Conservation (phyloP, 2,329 filamentous ascomycete genomes). For the Trematosphaeria pertusa region DNA sequence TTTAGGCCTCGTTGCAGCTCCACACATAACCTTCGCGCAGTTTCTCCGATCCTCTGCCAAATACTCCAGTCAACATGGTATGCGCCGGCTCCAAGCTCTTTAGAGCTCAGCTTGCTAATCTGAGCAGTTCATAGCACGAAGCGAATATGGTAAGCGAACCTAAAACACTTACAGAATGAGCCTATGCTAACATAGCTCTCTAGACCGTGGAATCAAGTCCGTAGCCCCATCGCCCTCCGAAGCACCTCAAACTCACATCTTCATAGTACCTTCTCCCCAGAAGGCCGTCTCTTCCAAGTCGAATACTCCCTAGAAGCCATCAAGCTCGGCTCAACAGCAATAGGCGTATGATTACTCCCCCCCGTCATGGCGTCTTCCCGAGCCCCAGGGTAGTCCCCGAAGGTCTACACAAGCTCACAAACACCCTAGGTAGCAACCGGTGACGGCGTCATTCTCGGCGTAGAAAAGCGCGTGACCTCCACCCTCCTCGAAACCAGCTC, state of each 20-base stretch:
- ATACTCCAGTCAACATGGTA: conserved; percentile 40
- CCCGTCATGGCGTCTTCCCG: background rate
- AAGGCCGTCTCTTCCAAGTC: conserved; percentile 99
- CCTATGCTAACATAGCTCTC: conserved; percentile 26
- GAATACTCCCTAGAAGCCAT: conserved; percentile 99
- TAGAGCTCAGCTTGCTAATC: conserved; percentile 41
- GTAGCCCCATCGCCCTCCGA: conserved; percentile 42
- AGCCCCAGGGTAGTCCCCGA: background rate
- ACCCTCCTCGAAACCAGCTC: conserved; percentile 96
- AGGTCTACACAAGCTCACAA: conserved; percentile 19
- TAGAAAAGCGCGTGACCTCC: conserved; percentile 98
- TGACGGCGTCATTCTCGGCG: conserved; percentile 93
- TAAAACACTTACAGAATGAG: conserved; percentile 3
- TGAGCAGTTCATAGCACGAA: conserved; percentile 92
- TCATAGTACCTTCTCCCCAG: conserved; percentile 94
- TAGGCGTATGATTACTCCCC: conserved; percentile 71
- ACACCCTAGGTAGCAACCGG: conserved; percentile 78
- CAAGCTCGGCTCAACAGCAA: conserved; percentile 98
- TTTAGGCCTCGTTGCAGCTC: no score
- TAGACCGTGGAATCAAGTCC: conserved; percentile 98
- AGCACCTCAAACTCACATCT: conserved; percentile 30
- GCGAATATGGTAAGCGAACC: conserved; percentile 88
- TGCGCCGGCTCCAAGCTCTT: conserved; percentile 19
- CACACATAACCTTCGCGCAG: background rate
- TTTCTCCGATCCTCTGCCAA: background rate